A percentile compares a stretch with the other conserved stretches of the same genome.
Evolutionary conservation across 768 basidiomycete species (phyloP).

Genomic region (Boletus speciosus): DNA sequence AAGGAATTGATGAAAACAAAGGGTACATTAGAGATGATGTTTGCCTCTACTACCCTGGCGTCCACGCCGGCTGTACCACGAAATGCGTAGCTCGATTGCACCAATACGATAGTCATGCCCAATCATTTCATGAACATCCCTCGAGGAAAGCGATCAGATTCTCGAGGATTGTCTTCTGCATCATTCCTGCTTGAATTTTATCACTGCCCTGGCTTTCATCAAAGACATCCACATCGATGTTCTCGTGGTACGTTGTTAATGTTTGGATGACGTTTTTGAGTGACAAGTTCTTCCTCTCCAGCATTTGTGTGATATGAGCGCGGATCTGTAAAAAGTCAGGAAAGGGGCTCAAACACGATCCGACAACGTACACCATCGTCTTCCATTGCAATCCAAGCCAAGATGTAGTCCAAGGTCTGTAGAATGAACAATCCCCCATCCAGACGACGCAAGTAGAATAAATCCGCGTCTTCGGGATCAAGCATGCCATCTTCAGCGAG

Average conservation of each 20-base stretch:
- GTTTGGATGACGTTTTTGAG: slow-evolving; percentile 70
- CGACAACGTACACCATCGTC: slow-evolving; percentile 81
- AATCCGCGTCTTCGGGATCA: slow-evolving; percentile 60
- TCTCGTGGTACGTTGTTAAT: slow-evolving; percentile 67
- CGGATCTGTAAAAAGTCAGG: slow-evolving; percentile 55
- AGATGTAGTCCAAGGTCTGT: slow-evolving; percentile 89
- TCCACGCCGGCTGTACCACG: slow-evolving; percentile 13
- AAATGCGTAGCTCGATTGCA: slow-evolving; percentile 15
- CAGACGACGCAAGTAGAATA: slow-evolving; percentile 81
- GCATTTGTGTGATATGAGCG: slow-evolving; percentile 69
- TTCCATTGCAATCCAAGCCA: slow-evolving; percentile 96
- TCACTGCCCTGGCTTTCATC: slow-evolving; percentile 17
- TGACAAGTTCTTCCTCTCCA: slow-evolving; percentile 68
- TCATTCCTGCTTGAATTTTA: slow-evolving; percentile 39
- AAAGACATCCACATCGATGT: slow-evolving; percentile 57
- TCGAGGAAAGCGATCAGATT: slow-evolving; percentile 64
- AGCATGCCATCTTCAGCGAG: slow-evolving; percentile 54
- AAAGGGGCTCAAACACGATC: not conserved
- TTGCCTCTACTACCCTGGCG: slow-evolving; percentile 52
- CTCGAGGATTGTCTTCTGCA: slow-evolving; percentile 66
- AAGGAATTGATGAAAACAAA: slow-evolving; percentile 76
- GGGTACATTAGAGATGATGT: slow-evolving; percentile 90
- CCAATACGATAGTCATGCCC: not conserved
- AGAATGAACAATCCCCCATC: slow-evolving; percentile 86
- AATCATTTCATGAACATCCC: slow-evolving; percentile 19